Base-by-base conservation (phyloP, 768 basidiomycete species). In the Mycena alexandri region DNA sequence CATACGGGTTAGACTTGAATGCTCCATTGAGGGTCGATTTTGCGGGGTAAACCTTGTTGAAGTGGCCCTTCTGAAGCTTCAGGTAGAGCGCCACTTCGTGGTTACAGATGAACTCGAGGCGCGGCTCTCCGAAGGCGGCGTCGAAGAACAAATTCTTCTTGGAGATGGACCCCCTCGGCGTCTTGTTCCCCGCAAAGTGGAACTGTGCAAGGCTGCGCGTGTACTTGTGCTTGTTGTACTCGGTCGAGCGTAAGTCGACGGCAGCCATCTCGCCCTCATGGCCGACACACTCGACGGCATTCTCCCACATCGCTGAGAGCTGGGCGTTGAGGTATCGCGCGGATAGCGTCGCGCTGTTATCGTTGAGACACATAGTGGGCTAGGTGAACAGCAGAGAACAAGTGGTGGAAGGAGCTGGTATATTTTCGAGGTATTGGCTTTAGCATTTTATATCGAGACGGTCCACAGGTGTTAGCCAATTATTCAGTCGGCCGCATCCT, bases 21-120 rank as follows among this genome's bases (percentile, higher is more conserved):
- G n/a, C n/a, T n/a, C 52, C 62, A 19, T 50, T 43, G 41, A 41
- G 13, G 6, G 52, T 53, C 44, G 55, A 34, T 21, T 68, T 72
- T 24, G 41, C 55, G 16, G 34, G 62, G 42, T 66, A 54, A 4
- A 54, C 70, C 51, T 36, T 61, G 48, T 69, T 74, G 60, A 71
- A 60, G 53, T 73, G 73, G 33, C 73, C 74, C 10, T 33, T 48
- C 36, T 70, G 51, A 17, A 75, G 36, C n/a, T 51, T 65, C 53
- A 75, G 41, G 53, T 58, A 51, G 24, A 75, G 63, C 22, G 70
- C 66, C 13, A 59, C 63, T 54, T 75, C 74, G 64, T 74, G 73
- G 65, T 74, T 74, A 55, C 74, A 74, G 63, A 73, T 72, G 60
- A 75, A 70, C 48, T 73, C 67, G 33, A 75, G 62, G 33, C 62